Conservation (phyloP, 2,329 filamentous ascomycete genomes). For the Sporothrix brasiliensis region DNA sequence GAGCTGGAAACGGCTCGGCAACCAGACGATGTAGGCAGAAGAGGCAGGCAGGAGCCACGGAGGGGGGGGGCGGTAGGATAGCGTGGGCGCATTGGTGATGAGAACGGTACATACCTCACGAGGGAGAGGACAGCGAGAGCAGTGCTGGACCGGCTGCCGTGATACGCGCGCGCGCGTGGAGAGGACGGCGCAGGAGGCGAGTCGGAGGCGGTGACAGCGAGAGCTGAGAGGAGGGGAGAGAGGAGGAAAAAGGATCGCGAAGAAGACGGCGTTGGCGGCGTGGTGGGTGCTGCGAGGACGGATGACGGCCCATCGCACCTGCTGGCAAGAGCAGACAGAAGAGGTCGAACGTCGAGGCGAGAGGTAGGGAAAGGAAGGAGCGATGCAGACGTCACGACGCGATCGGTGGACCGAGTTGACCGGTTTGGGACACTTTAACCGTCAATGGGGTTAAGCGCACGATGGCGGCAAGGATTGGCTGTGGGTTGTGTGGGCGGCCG, state of each 20-base stretch:
- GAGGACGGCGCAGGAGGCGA: neutral
- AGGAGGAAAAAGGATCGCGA: neutral
- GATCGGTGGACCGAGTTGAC: neutral
- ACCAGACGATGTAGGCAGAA: neutral
- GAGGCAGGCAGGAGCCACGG: neutral
- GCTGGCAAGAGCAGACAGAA: neutral
- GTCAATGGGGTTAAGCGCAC: constrained; percentile 1
- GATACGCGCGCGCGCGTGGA: neutral
- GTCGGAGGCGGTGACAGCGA: neutral
- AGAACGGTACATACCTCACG: constrained; percentile 4
- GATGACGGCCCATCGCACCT: constrained; percentile 33
- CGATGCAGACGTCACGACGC: constrained; percentile 5
- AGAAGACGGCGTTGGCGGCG: constrained; percentile 19
- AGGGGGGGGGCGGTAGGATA: neutral
- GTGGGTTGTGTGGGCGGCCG: neutral
- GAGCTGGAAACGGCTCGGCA: constrained; percentile 13
- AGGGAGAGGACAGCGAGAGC: neutral
- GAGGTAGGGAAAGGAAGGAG: neutral
- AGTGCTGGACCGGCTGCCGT: neutral
- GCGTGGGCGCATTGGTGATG: neutral
- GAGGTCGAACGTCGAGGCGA: neutral
- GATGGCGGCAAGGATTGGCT: neutral
- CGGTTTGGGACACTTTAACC: neutral
- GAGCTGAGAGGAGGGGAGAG: neutral
- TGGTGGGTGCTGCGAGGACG: constrained; percentile 17